Base-by-base conservation (phyloP, 371 early-diverging fungal genomes). In the Apophysomyces elegans region DNA sequence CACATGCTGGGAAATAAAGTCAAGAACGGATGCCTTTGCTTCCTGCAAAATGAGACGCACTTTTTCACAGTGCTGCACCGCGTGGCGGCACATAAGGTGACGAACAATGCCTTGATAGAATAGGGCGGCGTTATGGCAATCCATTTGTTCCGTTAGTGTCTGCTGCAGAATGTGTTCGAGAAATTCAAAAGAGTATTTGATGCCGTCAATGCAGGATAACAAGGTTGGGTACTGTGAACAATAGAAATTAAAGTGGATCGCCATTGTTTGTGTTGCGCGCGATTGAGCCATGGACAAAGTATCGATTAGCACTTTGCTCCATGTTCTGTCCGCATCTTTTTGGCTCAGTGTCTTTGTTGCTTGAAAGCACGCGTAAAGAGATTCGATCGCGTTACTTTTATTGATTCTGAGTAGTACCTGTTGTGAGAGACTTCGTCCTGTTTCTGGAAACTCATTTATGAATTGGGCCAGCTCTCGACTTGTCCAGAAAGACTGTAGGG, bases 161-260 rank as follows among this genome's bases (percentile, higher is more conserved):
- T 70, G 72, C 8, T 64, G 59, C 21, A 80, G 21, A 7, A 81
- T 50, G 60, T 75, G 74, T 38, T 78, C 74, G 0, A 78, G 41
- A 58, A 78, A 81, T 8, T 74, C 78, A 59, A 71, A 70, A 0
- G 81, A 73, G 16, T 78, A 78, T 13, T 70, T 74, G 58, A 81
- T 73, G 1, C 78, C 81, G 62, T 81, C 81, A 21, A 81, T 74
- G 37, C 78, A 81, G 4, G 78, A 78, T 32, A 78, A 46, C 8
- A 81, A 41, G 3, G 76, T 74, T 1, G 81, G 78, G 37, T 78
- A 81, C 56, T 76, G 67, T 6, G 72, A 67, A 43, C 75, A 77
- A 47, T 71, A 77, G 43, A 73, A 77, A 13, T 71, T 61, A 47
- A 80, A 80, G 43, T 77, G 65, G 13, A 59, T 62, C 7, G 78